Base-by-base conservation (phyloP, 2,329 filamentous ascomycete genomes). In the Fragosphaeria purpurea region DNA sequence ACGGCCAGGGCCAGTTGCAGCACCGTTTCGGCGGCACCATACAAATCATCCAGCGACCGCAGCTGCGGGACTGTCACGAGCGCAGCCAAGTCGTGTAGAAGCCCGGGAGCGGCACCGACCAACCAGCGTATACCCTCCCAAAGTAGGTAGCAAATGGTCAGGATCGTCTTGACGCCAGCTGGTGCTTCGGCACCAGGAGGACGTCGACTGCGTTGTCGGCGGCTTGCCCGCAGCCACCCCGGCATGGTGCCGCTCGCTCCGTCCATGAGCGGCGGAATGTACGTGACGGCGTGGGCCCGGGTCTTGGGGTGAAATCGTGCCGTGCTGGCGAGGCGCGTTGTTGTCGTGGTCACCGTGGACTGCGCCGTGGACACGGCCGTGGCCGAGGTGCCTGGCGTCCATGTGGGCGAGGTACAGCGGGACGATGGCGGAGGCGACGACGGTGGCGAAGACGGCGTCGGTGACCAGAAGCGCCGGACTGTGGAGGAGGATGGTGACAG, bases 191-290 rank as follows among this genome's bases (percentile, higher is more conserved):
- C 22, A 22, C 22, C 22, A 22, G 22, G 22, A 22, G 50, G 31
- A 22, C 34, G 11, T 30, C n/a, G 7, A 31, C 9, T 1, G 7
- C 5, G 30, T 4, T 9, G 38, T n/a, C 13, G 6, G 40, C 1
- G 3, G 32, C 22, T n/a, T 44, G 55, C 54, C 12, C 61, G 59
- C 1, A 63, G 63, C 7, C 59, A 56, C 1, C 52, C 43, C 3
- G 52, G 38, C 7, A 45, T 33, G 6, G 65, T 68, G 10, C 65
- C 64, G 48, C 62, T 64, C 0, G 65, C 62, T 3, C 63, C 61
- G 47, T 68, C 65, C 51, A 64, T 63, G 6, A 68, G 58, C 0
- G 65, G 60, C 12, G 65, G 65, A 46, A 67, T 62, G 54, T 64
- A 68, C 0, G 61, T 64, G 22, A 66, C 53, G 12, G 38, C 38